Evolutionary conservation across 1,284 basidiomycete species (phyloP).

Genomic region (Papiliotrema nemorosa): DNA sequence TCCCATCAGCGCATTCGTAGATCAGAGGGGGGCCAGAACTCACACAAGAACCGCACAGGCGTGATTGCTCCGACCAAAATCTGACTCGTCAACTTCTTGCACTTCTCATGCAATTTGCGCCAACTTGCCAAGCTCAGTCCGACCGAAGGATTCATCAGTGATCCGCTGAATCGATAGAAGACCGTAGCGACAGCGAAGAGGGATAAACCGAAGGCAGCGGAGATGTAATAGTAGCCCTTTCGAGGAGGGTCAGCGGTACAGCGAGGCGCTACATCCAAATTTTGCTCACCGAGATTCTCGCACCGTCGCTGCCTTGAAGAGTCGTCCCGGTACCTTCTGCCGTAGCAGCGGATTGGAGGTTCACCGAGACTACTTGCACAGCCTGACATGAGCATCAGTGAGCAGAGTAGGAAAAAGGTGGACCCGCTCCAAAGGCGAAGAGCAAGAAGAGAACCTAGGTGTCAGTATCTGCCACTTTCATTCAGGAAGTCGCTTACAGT

Average conservation of each 20-base stretch:
- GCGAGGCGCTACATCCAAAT: no score
- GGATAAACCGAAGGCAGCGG: constrained; percentile 62
- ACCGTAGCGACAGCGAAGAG: constrained; percentile 67
- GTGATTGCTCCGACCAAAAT: constrained; percentile 59
- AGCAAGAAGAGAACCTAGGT: constrained; percentile 29
- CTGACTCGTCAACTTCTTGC: no score
- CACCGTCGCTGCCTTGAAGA: constrained; percentile 24
- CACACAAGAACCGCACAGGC: constrained; percentile 58
- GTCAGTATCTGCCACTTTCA: not conserved
- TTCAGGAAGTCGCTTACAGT: constrained; percentile 14
- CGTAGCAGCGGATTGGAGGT: constrained; percentile 6
- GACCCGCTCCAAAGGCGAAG: constrained; percentile 26
- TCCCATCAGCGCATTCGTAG: not conserved
- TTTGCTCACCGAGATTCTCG: constrained; percentile 24
- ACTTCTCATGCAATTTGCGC: no score
- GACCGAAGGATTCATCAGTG: constrained; percentile 67
- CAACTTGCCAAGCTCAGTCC: constrained; percentile 55
- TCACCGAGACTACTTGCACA: constrained; percentile 29
- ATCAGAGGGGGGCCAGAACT: constrained; percentile 8
- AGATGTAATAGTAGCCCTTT: constrained; percentile 56
- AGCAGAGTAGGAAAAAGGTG: not conserved
- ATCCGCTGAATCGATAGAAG: constrained; percentile 69
- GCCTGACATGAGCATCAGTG: constrained; percentile 9
- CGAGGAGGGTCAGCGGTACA: not conserved
- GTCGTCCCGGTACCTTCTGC: constrained; percentile 1